Conservation (phyloP, 2,329 filamentous ascomycete species). For the Microdochium nivale region DNA sequence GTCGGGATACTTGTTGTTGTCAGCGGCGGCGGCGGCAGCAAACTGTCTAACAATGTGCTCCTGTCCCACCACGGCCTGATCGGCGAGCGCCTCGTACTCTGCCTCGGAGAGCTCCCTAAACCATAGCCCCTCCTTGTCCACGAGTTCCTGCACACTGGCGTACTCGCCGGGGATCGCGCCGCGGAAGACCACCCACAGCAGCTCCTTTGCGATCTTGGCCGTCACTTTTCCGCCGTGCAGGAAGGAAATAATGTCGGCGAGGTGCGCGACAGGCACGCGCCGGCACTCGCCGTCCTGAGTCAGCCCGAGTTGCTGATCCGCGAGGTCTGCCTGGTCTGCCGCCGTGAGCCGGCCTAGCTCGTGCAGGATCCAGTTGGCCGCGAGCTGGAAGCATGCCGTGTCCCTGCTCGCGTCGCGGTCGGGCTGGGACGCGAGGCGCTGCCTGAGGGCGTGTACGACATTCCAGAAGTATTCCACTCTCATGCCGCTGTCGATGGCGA, state of each 20-base stretch:
- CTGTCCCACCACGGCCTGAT: conserved; percentile 33
- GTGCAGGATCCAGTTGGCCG: conserved; percentile 63
- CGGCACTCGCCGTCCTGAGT: conserved; percentile 36
- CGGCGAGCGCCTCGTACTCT: conserved; percentile 41
- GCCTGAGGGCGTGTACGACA: conserved; percentile 43
- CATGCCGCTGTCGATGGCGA: conserved; percentile 68
- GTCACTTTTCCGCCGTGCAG: conserved; percentile 42
- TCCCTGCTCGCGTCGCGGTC: conserved; percentile 12
- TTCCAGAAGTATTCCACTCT: conserved; percentile 75
- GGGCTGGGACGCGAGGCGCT: conserved; percentile 8
- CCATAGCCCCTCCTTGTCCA: conserved; percentile 41
- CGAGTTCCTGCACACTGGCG: conserved; percentile 29
- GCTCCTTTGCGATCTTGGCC: conserved; percentile 47
- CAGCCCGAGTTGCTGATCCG: conserved; percentile 22
- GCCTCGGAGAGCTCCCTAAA: conserved; percentile 39
- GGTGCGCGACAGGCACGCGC: conserved; percentile 34
- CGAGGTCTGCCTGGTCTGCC: conserved; percentile 31
- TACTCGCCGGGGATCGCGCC: conserved; percentile 30
- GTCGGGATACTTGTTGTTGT: conserved; percentile 37
- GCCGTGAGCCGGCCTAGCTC: conserved; percentile 63
- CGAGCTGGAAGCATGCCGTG: conserved; percentile 32
- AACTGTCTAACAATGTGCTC: conserved; percentile 39
- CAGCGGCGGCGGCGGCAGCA: conserved; percentile 13
- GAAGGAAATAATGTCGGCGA: conserved; percentile 42
- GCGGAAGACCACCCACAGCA: conserved; percentile 44